Evolutionary conservation across 345 rosid genomes (phyloP), one percentile per base, ranked within the genome.

Genomic region (Xanthoceras sorbifolium): DNA sequence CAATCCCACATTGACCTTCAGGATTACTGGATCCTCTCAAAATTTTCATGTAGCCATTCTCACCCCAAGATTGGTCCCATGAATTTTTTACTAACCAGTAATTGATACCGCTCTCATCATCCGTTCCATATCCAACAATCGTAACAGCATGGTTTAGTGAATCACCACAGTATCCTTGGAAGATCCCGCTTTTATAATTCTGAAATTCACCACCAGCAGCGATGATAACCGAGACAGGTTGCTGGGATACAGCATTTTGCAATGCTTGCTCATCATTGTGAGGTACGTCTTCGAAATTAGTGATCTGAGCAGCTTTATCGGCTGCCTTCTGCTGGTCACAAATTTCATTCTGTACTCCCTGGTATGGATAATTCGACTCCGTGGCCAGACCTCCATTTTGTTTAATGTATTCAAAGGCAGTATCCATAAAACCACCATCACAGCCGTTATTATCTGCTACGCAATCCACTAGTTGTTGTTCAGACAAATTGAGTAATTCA

Each of bases 391-490:
- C 86, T 15, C 48, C 22, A 73, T 84, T 78, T 6, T 34, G 38
- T 0, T 66, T 80, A 0, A 84, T 77, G 81, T 75, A 84, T 36
- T 78, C 31, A 79, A 77, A 84, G 6, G 89, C 89, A 26, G 75
- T 31, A 3, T 79, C 79, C 89, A 76, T 64, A 3, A 26, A 76
- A 25, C 87, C 86, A 25, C 89, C 87, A 0, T 26, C 3, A 46
- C 90, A 91, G 69, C 93, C 95, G 9, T 80, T 44, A 9, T 83
- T 83, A 2, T 44, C 67, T n/a, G 77, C 73, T 64, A 64, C 82
- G 38, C 92, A 90, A 9, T 90, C 91, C n/a, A 90, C 75, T 14
- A 92, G 80, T 74, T 92, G 87, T 73, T 92, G 95, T 73, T 87
- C 93, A 0, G 94, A 90, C n/a, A 92, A 50, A 0, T 77, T 67